phyloP scores from a whole-genome alignment of 164 flowering plant species.

The Magnolia officinalis region DNA sequence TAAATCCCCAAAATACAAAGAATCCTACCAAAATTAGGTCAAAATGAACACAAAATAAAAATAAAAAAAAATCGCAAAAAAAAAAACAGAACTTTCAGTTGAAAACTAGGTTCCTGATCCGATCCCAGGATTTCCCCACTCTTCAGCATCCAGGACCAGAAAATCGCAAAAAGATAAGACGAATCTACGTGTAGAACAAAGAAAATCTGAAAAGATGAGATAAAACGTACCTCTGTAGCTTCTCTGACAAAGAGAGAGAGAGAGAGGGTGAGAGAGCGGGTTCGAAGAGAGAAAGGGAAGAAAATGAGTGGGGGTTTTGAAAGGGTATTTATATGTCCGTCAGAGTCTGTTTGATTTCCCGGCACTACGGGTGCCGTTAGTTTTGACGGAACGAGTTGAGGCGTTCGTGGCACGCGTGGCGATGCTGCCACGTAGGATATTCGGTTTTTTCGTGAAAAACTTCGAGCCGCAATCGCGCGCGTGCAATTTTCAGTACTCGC shows the following conservation, averaged over 20 bases:
- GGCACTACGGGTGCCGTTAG: constrained; percentile 18
- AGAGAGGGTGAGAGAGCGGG: neutral
- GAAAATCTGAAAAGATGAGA: constrained; percentile 5
- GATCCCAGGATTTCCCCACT: constrained; percentile 1
- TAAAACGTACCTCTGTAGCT: constrained; percentile 12
- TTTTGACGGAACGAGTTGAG: constrained; percentile 22
- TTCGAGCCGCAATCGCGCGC: neutral
- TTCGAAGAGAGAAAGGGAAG: constrained; percentile 3
- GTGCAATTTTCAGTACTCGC: neutral
- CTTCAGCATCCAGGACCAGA: neutral
- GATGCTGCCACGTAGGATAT: neutral
- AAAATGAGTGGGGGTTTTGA: neutral
- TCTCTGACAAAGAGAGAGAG: neutral
- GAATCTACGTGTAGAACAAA: neutral
- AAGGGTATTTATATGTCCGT: constrained; percentile 5
- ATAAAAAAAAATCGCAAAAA: neutral
- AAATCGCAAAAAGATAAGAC: neutral
- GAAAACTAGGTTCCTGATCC: neutral
- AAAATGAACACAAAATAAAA: neutral
- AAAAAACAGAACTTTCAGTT: constrained; percentile 7
- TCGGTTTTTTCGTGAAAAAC: neutral
- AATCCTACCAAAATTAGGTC: neutral
- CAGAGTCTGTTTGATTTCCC: constrained; percentile 14
- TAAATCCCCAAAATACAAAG: neutral
- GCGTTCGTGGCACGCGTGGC: neutral